Evolutionary conservation across 768 basidiomycete species (phyloP).

Genomic region (Boletus pseudopeckii): DNA sequence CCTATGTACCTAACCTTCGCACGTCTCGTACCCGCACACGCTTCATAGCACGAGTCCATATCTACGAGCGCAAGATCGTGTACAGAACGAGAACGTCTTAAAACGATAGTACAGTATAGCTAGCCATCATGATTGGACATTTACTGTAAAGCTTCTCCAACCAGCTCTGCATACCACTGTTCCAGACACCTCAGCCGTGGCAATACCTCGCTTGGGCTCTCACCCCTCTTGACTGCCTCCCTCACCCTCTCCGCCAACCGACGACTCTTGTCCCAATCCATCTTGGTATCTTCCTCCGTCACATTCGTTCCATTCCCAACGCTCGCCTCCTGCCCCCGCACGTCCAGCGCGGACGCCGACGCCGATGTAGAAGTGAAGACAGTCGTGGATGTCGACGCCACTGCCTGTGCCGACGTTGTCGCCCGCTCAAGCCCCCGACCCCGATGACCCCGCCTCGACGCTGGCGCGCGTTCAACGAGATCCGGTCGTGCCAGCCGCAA

Average conservation of each 20-base stretch:
- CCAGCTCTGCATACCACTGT: slow-evolving; percentile 8
- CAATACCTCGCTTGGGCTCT: slow-evolving; percentile 21
- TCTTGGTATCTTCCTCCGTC: slow-evolving; percentile 7
- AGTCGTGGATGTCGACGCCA: background rate
- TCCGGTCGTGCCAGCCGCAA: slow-evolving; percentile 45
- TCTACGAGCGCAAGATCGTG: background rate
- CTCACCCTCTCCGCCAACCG: slow-evolving; percentile 21
- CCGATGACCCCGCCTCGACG: slow-evolving; percentile 20
- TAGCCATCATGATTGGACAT: too few species aligned
- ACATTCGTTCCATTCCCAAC: background rate
- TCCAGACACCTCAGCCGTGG: slow-evolving; percentile 27
- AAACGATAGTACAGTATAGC: slow-evolving; percentile 1
- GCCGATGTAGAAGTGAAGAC: background rate
- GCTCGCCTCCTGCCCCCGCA: too few species aligned
- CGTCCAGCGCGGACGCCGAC: background rate
- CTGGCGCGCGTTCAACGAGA: slow-evolving; percentile 31
- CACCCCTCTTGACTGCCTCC: slow-evolving; percentile 19
- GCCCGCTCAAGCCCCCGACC: background rate
- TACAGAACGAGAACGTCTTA: background rate
- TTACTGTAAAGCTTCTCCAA: too few species aligned
- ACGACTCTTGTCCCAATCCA: slow-evolving; percentile 30
- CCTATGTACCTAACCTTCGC: slow-evolving; percentile 97
- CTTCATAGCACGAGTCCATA: background rate
- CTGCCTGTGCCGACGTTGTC: background rate
- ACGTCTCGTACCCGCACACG: slow-evolving; percentile 51